Percentiles rank a stretch among this genome's conserved stretches.
Evolutionary conservation across 2,329 filamentous ascomycete genomes (phyloP).

Genomic region (Apiospora saccharicola): DNA sequence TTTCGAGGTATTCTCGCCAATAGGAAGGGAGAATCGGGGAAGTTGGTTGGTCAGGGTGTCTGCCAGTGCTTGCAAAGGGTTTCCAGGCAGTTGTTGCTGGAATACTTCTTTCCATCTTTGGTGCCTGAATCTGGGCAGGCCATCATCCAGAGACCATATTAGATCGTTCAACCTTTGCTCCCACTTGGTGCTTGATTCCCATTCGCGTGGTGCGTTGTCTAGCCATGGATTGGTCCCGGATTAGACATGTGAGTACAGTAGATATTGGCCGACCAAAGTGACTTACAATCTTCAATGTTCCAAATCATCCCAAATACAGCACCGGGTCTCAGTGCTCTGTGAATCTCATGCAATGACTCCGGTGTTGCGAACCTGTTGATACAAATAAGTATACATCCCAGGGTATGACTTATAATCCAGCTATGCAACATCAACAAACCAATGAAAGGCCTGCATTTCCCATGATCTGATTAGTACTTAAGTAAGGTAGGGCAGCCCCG

Average conservation of each 20-base stretch:
- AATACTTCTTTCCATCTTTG: slow-evolving; percentile 70
- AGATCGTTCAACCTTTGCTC: slow-evolving; percentile 68
- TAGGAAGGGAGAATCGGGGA: slow-evolving; percentile 65
- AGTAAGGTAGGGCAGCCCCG: neutral
- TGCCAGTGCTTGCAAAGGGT: slow-evolving; percentile 58
- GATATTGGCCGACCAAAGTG: slow-evolving; percentile 1
- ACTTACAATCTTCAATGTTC: slow-evolving; percentile 76
- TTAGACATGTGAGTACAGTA: neutral
- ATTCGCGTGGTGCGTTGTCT: slow-evolving; percentile 68
- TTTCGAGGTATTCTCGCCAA: slow-evolving; percentile 62
- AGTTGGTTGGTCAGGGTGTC: slow-evolving; percentile 48
- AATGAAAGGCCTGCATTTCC: slow-evolving; percentile 50
- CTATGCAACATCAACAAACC: slow-evolving; percentile 51
- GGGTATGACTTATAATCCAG: neutral
- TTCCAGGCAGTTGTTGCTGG: slow-evolving; percentile 61
- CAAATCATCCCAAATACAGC: slow-evolving; percentile 72
- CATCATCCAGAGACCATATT: slow-evolving; percentile 62
- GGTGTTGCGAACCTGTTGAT: slow-evolving; percentile 70
- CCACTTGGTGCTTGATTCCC: slow-evolving; percentile 65
- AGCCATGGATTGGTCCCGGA: slow-evolving; percentile 28
- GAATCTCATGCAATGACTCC: slow-evolving; percentile 69
- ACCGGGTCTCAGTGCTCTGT: slow-evolving; percentile 67
- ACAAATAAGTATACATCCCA: neutral
- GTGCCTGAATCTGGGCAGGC: slow-evolving; percentile 70
- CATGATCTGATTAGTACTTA: neutral